Evolutionary conservation across 1,139 yeast genomes (phyloP), one percentile per base, ranked within the genome.

Genomic region (Geotrichum candidum): DNA sequence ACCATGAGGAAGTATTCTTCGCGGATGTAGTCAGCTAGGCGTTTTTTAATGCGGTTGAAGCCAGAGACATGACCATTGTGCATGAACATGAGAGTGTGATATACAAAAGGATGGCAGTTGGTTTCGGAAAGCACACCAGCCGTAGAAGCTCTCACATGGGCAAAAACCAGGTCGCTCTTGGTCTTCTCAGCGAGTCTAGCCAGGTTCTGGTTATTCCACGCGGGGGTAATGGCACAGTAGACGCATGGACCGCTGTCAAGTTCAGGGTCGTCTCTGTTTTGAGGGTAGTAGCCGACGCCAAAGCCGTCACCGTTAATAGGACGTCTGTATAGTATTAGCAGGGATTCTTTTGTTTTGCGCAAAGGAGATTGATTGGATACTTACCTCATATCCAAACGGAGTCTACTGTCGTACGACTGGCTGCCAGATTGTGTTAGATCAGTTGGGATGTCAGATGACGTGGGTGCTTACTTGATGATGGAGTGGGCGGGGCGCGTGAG

Each of bases 241-340:
- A 91, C 82, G 71, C 96, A 89, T 29, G 95, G 94, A 0, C 88
- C 88, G 55, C 80, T 80, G 51, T 77, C 81, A 10, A 82, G 75
- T 61, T 82, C 85, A 1, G 77, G 76, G 45, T 63, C 65, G 57
- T 84, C 88, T 51, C 68, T 66, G 53, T 74, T 76, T 27, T 69
- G 68, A 7, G 86, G 77, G 72, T 94, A 94, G 76, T 94, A 94
- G 0, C 98, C 98, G 9, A 94, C 96, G 0, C 99, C 99, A 73
- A 94, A 94, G 1, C 99, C 99, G 74, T 94, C 99, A 52, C 99
- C 99, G 72, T 94, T 94, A 67, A 94, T 90, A 3, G 99, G 98
- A 62, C 96, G 84, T 62, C 85, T 48, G 48, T 25, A 53, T 15
- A 52, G 51, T 51, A 29, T 45, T 31, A 51, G 55, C 11, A 29